These are phyloP conservation scores for Cladosporium austrohemisphaericum DNA, from an alignment of 2,329 filamentous ascomycete species.

Conservation along the genomic window DNA sequence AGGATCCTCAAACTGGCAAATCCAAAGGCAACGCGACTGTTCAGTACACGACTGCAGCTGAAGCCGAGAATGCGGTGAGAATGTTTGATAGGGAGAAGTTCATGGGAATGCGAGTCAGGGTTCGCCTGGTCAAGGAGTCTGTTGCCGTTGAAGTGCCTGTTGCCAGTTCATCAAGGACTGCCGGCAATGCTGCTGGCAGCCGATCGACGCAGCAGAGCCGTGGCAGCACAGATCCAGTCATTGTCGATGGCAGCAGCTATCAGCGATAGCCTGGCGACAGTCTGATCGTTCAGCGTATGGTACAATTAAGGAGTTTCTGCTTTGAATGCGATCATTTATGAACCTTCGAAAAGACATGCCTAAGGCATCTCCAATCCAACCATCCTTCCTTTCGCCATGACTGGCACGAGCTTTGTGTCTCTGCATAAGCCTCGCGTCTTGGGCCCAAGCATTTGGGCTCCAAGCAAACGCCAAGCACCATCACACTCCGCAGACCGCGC, in stretches of 20 bases:
- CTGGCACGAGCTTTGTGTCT: no score
- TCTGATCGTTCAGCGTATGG: no score
- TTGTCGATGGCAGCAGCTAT: slow-evolving; percentile 23
- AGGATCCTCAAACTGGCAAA: slow-evolving; percentile 24
- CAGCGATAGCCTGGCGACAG: no score
- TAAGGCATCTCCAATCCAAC: no score
- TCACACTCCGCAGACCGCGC: no score
- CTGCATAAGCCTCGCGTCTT: no score
- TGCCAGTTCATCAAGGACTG: not conserved
- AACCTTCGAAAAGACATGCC: no score
- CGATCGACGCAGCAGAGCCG: slow-evolving; percentile 1
- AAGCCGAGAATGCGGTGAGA: slow-evolving; percentile 25
- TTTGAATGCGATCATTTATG: no score
- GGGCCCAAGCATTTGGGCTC: no score
- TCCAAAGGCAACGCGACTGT: slow-evolving; percentile 30
- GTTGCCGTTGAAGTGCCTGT: slow-evolving; percentile 18
- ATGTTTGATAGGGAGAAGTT: slow-evolving; percentile 24
- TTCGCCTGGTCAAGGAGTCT: slow-evolving; percentile 26
- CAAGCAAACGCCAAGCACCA: no score
- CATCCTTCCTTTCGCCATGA: no score
- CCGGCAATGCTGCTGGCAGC: not conserved
- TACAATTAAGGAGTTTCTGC: no score
- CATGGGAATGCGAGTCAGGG: slow-evolving; percentile 25
- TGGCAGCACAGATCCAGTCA: slow-evolving; percentile 18
- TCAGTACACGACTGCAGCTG: slow-evolving; percentile 24